phyloP scores from a whole-genome alignment of 495 filamentous ascomycete genomes.

The Glonium stellatum region DNA sequence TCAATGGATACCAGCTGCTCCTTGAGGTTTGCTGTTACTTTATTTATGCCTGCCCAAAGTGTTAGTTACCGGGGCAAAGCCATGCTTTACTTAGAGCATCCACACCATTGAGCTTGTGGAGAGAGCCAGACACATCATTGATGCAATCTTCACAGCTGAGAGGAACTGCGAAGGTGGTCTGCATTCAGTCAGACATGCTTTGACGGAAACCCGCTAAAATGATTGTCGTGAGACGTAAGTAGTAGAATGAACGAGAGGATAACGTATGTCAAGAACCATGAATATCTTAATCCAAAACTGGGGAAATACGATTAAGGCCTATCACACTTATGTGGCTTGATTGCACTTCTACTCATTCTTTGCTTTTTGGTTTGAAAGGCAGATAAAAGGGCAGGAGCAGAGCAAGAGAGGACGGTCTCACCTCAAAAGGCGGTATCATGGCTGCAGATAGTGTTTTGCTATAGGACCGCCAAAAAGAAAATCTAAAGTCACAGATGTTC shows the following conservation, averaged over 20 bases:
- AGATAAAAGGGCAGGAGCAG: neutral
- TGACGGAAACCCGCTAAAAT: neutral
- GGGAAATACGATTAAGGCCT: too few relatives aligned
- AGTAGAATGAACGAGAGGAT: too few relatives aligned
- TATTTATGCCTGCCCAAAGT: slow-evolving; percentile 48
- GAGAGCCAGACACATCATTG: slow-evolving; percentile 68
- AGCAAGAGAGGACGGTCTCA: slow-evolving; percentile 23
- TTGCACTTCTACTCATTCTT: too few relatives aligned
- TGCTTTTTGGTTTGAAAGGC: too few relatives aligned
- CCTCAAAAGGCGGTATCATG: slow-evolving; percentile 57
- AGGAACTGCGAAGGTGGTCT: slow-evolving; percentile 93
- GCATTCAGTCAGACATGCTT: neutral
- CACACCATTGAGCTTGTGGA: slow-evolving; percentile 65
- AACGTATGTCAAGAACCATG: too few relatives aligned
- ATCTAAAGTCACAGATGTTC: neutral
- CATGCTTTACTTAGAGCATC: neutral
- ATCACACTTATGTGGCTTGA: too few relatives aligned
- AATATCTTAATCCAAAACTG: too few relatives aligned
- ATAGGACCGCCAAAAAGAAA: neutral
- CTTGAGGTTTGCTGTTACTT: slow-evolving; percentile 57
- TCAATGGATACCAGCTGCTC: slow-evolving; percentile 62
- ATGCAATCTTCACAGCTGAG: slow-evolving; percentile 85
- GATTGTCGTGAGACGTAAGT: too few relatives aligned
- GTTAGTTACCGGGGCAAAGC: slow-evolving; percentile 1
- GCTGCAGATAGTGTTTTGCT: slow-evolving; percentile 17